Conservation (phyloP, 169 alveolate genomes). For the Cryptosporidium sp. region DNA sequence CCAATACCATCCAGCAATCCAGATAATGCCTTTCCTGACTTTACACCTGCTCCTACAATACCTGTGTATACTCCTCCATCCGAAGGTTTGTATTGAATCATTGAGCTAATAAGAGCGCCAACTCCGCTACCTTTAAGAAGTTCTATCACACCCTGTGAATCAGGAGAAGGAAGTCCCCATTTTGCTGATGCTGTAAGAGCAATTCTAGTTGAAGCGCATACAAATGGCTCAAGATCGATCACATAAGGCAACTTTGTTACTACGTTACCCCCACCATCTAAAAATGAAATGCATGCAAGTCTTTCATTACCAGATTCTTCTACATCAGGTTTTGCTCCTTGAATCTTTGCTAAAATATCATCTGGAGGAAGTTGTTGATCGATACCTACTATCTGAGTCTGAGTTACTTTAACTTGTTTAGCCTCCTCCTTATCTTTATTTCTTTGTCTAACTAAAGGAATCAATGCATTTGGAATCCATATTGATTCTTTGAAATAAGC, state of each 20-base stretch:
- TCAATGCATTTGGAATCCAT: constrained; percentile 67
- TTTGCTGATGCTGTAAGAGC: constrained; percentile 34
- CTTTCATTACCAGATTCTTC: constrained; percentile 25
- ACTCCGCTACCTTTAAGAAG: constrained; percentile 43
- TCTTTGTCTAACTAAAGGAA: constrained; percentile 39
- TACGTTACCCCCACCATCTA: constrained; percentile 38
- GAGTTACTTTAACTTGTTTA: constrained; percentile 34
- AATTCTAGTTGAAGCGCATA: constrained; percentile 74
- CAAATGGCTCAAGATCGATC: constrained; percentile 48
- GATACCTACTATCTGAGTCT: background rate
- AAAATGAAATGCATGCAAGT: constrained; percentile 54
- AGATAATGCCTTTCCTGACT: constrained; percentile 25
- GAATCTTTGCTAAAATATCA: constrained; percentile 7
- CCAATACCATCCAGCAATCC: constrained; percentile 64
- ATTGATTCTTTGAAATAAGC: constrained; percentile 70
- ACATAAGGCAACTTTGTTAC: constrained; percentile 48
- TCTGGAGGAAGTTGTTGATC: constrained; percentile 41
- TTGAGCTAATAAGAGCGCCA: constrained; percentile 54
- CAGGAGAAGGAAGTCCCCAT: constrained; percentile 69
- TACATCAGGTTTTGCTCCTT: constrained; percentile 52
- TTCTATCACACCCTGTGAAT: constrained; percentile 21
- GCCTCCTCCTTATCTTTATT: constrained; percentile 16
- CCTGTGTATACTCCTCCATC: constrained; percentile 13
- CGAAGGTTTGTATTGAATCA: constrained; percentile 58
- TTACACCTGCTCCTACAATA: constrained; percentile 1